Conservation (phyloP, 2,329 filamentous ascomycete genomes). For the Cyanodermella asteris region DNA sequence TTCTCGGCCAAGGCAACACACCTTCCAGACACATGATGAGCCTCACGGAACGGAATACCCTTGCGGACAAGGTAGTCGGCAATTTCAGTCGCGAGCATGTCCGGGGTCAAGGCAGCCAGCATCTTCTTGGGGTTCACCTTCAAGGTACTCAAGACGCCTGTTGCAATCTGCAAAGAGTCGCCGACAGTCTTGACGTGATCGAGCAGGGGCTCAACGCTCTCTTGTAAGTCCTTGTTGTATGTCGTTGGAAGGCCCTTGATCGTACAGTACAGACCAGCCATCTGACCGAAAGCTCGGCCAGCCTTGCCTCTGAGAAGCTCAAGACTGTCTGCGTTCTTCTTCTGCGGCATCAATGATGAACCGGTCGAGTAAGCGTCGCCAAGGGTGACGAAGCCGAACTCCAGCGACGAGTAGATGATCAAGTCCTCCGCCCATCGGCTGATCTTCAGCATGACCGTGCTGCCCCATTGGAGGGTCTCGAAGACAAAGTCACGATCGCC, state of each 20-base stretch:
- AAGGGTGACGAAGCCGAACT: slow-evolving; percentile 55
- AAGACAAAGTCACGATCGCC: slow-evolving; percentile 64
- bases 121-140: slow-evolving; percentile 51
- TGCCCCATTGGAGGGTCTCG: slow-evolving; percentile 62
- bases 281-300: slow-evolving; percentile 57
- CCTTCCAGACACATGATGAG: slow-evolving; percentile 55
- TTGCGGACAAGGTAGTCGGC: slow-evolving; percentile 7
- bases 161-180: slow-evolving; percentile 65
- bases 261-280: slow-evolving; percentile 39
- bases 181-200: slow-evolving; percentile 63
- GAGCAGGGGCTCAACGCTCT: slow-evolving; percentile 66
- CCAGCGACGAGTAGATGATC: slow-evolving; percentile 57
- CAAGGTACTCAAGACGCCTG: slow-evolving; percentile 56
- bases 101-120: slow-evolving; percentile 53
- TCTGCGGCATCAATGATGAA: slow-evolving; percentile 59
- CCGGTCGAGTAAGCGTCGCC: slow-evolving; percentile 66
- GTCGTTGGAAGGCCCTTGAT: slow-evolving; percentile 55
- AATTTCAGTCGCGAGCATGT: slow-evolving; percentile 47
- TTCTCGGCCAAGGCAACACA: slow-evolving; percentile 53
- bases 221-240: slow-evolving; percentile 87
- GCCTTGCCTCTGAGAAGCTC: slow-evolving; percentile 58
- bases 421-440: slow-evolving; percentile 67
- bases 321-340: slow-evolving; percentile 40
- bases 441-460: slow-evolving; percentile 58
- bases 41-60: slow-evolving; percentile 54